Evolutionary conservation across 108 stramenopile species (phyloP).

Genomic region (Cyclotella sp.): DNA sequence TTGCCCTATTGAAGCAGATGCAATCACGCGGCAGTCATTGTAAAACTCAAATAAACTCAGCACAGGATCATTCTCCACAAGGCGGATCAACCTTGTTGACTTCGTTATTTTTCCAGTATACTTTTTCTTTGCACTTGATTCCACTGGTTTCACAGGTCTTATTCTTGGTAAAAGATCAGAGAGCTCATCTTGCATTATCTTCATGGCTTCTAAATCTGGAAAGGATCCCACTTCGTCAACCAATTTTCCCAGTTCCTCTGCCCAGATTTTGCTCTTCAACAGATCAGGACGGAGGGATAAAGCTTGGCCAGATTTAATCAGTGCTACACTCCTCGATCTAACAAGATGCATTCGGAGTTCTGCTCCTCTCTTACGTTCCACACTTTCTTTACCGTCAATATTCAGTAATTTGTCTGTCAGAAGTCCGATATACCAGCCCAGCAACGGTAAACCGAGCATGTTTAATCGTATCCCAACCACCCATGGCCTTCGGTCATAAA

Average conservation of each 20-base stretch:
- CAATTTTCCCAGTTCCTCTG: constrained; percentile 84
- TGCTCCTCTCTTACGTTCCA: constrained; percentile 73
- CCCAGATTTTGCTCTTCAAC: constrained; percentile 76
- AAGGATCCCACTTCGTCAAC: constrained; percentile 89
- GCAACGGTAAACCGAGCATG: constrained; percentile 71
- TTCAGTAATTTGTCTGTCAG: constrained; percentile 69
- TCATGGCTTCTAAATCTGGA: constrained; percentile 81
- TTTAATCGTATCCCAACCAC: constrained; percentile 81
- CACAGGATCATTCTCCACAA: constrained; percentile 72
- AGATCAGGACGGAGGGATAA: constrained; percentile 84
- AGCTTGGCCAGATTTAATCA: constrained; percentile 88
- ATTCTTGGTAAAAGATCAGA: constrained; percentile 60
- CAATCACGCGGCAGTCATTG: constrained; percentile 61
- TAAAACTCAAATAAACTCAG: constrained; percentile 82
- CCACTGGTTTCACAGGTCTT: constrained; percentile 34
- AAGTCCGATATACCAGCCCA: constrained; percentile 82
- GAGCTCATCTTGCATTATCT: constrained; percentile 75
- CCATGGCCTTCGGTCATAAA: constrained; percentile 77
- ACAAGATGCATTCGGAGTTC: constrained; percentile 75
- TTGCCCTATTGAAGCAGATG: constrained; percentile 68
- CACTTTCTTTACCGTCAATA: constrained; percentile 49
- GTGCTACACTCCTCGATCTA: constrained; percentile 70
- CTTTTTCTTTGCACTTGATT: constrained; percentile 17
- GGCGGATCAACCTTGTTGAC: constrained; percentile 49
- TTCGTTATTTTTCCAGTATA: constrained; percentile 22